Evolutionary conservation across 2,329 filamentous ascomycete genomes (phyloP), one percentile per base, ranked within the genome.

Genomic region (Fusarium guadeloupense): DNA sequence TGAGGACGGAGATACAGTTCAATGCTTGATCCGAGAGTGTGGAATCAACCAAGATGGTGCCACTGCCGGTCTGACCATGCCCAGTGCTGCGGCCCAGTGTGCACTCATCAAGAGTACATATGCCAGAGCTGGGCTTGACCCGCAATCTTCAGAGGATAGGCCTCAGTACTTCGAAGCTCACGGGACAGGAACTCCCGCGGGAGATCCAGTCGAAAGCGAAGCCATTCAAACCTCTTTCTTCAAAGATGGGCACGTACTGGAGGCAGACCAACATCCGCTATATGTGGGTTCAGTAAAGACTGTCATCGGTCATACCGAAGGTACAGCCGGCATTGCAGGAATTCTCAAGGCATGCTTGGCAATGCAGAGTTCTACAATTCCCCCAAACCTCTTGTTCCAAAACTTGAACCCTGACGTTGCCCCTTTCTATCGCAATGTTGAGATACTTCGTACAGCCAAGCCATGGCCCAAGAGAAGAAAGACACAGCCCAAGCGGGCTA

Each of bases 141-240:
- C 26, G 9, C 20, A 28, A 13, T 28, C 35, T 21, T 19, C 17
- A 9, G 23, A 34, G 8, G 28, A 20, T 12, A 13, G 40, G 12
- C 19, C 26, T 4, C 26, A 31, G 19, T 52, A 41, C 14, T 57
- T 59, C 6, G 34, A 59, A 9, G 37, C 34, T 4, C 81, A 83
- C 31, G 80, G 79, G 0, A 82, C 80, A 0, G 79, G 80, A 1
- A 83, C 80, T 0, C 48, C 64, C 3, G 72, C 69, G 0, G 81
- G 81, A 0, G 80, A 82, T 43, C 76, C 76, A 0, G 65, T 75
- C 6, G 80, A 81, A 45, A 69, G 74, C 2, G 44, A 51, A 0
- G 76, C 77, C 1, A 69, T 82, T n/a, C n/a, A n/a, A 6, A 63
- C 73, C 0, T 78, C 77, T 41, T n/a, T 7, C 12, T 38, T 20